Base-by-base conservation (phyloP, 352 stramenopile species). In the Globisporangium parvum region DNA sequence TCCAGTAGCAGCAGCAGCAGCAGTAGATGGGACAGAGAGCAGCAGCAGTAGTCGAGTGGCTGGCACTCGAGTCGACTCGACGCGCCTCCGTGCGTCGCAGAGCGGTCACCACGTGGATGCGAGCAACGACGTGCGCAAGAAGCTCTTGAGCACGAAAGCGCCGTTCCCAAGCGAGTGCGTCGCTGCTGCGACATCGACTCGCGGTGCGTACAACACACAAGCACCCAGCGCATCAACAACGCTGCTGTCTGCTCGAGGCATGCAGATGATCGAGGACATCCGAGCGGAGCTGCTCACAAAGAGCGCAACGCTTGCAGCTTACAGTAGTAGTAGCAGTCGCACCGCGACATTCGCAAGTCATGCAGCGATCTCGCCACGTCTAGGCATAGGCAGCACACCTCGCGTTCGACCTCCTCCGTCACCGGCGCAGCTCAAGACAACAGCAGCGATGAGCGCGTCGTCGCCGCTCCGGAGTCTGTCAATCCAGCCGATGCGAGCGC, bases 211-310 rank as follows among this genome's bases (percentile, higher is more conserved):
- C 28, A 33, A 3, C 28, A 33, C 28, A 10, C 28, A 33, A 33
- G 3, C 28, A 8, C 28, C 28, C 9, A 8, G 28, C 9, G 28
- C 28, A 26, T 28, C 23, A 4, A 33, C 44, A 10, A 47, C 50
- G 18, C n/a, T 67, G 28, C 47, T 70, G 44, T 82, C 74, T 10
- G 67, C 71, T 0, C 75, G 66, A 37, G 76, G 67, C 4, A 61
- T 77, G 40, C 55, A 77, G 53, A 59, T 76, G 24, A 59, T 85
- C 41, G 69, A 80, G 45, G 65, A 77, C 18, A 78, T 82, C 39
- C 62, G 66, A 14, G 61, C 69, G 31, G 69, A 81, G 21, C 63
- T 84, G 23, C 42, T 84, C 1, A 47, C 56, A 18, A 55, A 63
- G 15, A 62, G 65, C 41, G 66, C 57, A 28, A 12, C 42, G 31